Evolutionary conservation across 176 grass and related monocot genomes (phyloP), one percentile per base, ranked within the genome.

Genomic region (Oropetium thomaeum): DNA sequence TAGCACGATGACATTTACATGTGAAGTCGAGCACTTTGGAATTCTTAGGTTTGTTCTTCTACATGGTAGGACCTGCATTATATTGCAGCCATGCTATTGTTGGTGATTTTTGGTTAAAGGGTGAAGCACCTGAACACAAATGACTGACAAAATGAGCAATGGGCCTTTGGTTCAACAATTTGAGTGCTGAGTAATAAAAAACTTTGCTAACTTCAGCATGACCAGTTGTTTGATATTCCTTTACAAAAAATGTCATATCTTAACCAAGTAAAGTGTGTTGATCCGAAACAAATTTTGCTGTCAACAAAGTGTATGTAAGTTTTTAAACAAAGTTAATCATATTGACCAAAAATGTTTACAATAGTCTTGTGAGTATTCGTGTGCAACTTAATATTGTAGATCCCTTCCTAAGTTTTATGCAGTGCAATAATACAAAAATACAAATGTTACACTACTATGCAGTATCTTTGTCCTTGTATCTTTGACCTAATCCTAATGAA

Each of bases 391-490:
- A 69, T 76, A 29, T 44, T 41, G 1, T 38, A 62, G 38, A 70
- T 17, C 6, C 15, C 34, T 70, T 23, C 67, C 7, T 15, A 45
- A 31, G 41, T 76, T 86, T 35, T 48, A 71, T 13, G 8, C 9
- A 31, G 35, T 53, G 14, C 41, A 39, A 30, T 29, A 9, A 5
- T 81, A n/a, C 23, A 15, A 26, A 5, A 9, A 5, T 81, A n/a
- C 23, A 15, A 26, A 5, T 69, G n/a, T 76, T 63, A 64, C 55
- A 15, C 10, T 62, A 69, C 42, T 54, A 65, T 76, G 64, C 17
- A 62, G 51, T 44, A 13, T 76, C 54, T 20, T 16, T 40, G 16
- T 64, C 10, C 16, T 37, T 3, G 45, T 42, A 17, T 75, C 51
- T 17, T 19, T 35, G 20, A 52, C 9, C 31, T 70, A 55, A 63